These are phyloP conservation scores for Aspergillus fumigatus DNA, from an alignment of 2,329 filamentous ascomycete species.

Conservation along the genomic window DNA sequence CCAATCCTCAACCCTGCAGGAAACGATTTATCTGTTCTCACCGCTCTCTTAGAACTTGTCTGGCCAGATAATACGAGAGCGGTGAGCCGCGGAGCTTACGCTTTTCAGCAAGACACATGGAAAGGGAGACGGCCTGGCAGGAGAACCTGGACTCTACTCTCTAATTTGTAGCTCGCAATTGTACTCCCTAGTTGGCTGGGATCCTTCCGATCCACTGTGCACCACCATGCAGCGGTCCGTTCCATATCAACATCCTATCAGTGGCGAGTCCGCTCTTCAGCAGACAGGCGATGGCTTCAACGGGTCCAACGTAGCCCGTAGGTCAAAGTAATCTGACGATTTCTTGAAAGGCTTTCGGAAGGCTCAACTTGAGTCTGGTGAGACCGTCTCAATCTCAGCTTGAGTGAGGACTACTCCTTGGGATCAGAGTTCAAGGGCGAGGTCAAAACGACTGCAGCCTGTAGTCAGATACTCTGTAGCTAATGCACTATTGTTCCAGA, in stretches of 20 bases:
- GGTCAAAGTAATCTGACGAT: neutral
- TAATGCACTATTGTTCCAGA: too few species aligned
- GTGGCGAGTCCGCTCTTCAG: neutral
- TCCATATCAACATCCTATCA: slow-evolving; percentile 24
- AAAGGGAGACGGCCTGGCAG: neutral
- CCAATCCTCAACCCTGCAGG: neutral
- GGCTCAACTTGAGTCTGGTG: neutral
- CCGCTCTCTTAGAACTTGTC: slow-evolving; percentile 14
- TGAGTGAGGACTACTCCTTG: neutral
- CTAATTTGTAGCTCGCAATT: neutral
- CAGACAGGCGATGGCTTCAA: neutral
- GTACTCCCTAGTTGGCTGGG: neutral
- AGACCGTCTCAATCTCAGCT: neutral
- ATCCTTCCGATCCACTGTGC: slow-evolving; percentile 29
- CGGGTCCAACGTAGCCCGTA: neutral
- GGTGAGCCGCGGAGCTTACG: slow-evolving; percentile 12
- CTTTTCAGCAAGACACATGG: neutral
- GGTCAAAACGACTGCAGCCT: neutral
- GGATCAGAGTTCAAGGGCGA: neutral
- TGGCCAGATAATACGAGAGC: slow-evolving; percentile 2
- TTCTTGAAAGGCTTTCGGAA: neutral
- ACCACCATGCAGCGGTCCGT: slow-evolving; percentile 34
- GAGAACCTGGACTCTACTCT: neutral
- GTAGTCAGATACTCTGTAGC: neutral
- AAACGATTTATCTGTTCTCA: slow-evolving; percentile 3